Evolutionary conservation across 768 basidiomycete genomes (phyloP).

Genomic region (Arthromyces matolae): DNA sequence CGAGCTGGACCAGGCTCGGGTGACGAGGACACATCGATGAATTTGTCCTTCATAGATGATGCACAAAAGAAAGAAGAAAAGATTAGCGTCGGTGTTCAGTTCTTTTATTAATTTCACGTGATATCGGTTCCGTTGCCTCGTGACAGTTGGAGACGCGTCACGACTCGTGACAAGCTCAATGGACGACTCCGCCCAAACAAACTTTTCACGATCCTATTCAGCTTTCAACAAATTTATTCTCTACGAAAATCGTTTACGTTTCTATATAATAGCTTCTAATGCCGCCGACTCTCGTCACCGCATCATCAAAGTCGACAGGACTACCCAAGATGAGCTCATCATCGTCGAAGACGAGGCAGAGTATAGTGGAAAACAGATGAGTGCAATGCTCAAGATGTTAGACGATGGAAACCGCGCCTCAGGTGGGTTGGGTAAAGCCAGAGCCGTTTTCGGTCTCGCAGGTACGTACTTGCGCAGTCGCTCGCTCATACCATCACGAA

Average conservation of each 20-base stretch:
- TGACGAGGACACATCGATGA: conserved; percentile 15
- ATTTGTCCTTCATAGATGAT: not conserved
- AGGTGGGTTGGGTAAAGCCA: conserved; percentile 81
- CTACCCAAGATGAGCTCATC: conserved; percentile 65
- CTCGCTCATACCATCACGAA: too few relatives aligned
- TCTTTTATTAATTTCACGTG: not conserved
- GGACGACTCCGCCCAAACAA: not conserved
- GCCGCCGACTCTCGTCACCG: conserved; percentile 83
- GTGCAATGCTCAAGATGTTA: conserved; percentile 87
- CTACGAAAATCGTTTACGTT: conserved; percentile 88
- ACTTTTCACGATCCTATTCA: conserved; percentile 1
- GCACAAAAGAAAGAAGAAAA: not conserved
- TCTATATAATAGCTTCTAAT: conserved; percentile 91
- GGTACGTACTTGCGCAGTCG: too few relatives aligned
- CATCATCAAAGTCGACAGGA: conserved; percentile 92
- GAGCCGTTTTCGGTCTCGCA: conserved; percentile 78
- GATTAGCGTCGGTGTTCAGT: too few relatives aligned
- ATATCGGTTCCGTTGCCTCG: not conserved
- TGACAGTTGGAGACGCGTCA: too few relatives aligned
- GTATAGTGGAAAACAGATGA: conserved; percentile 89
- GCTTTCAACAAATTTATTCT: conserved; percentile 83
- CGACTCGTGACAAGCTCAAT: not conserved
- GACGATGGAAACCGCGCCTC: conserved; percentile 90
- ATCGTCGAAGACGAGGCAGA: conserved; percentile 86
- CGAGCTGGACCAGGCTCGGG: conserved; percentile 12